phyloP scores from a whole-genome alignment of 257 asterid species.

The Scutellaria baicalensis region DNA sequence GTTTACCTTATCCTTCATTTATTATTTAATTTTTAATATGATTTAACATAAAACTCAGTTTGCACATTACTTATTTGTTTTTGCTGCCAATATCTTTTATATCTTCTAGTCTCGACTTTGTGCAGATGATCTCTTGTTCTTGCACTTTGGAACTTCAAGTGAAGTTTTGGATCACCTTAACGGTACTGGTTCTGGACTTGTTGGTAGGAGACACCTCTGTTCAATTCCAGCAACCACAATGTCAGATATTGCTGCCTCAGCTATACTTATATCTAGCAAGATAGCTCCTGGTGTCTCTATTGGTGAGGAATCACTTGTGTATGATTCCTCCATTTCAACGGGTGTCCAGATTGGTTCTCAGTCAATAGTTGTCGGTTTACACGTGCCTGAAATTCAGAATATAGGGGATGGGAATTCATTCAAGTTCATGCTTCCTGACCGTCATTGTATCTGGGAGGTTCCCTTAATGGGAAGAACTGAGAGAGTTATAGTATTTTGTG shows the following conservation, averaged over 20 bases:
- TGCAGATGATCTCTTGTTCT: constrained; percentile 77
- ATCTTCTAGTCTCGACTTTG: constrained; percentile 1
- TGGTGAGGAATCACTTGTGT: constrained; percentile 87
- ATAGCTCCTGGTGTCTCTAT: constrained; percentile 79
- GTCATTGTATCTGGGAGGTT: constrained; percentile 99
- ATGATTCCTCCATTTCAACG: constrained; percentile 69
- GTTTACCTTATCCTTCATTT: background rate
- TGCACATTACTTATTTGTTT: background rate
- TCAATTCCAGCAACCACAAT: constrained; percentile 84
- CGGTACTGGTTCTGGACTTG: constrained; percentile 70
- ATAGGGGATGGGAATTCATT: constrained; percentile 26
- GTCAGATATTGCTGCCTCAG: constrained; percentile 88
- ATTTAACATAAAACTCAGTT: background rate
- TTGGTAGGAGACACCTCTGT: constrained; percentile 93
- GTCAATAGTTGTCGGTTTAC: constrained; percentile 77
- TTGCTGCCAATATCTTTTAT: constrained; percentile 3
- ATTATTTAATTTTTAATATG: background rate
- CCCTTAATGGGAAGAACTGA: constrained; percentile 64
- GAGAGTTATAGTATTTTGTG: constrained; percentile 77
- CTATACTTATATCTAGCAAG: constrained; percentile 77
- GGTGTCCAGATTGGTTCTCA: constrained; percentile 86
- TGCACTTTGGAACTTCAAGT: constrained; percentile 97
- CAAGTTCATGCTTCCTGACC: constrained; percentile 87
- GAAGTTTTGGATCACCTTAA: constrained; percentile 94
- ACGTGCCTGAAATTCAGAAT: constrained; percentile 39